These are phyloP conservation scores for Stentor coeruleus DNA, from an alignment of 73 alveolate genomes.

Conservation along the genomic window DNA sequence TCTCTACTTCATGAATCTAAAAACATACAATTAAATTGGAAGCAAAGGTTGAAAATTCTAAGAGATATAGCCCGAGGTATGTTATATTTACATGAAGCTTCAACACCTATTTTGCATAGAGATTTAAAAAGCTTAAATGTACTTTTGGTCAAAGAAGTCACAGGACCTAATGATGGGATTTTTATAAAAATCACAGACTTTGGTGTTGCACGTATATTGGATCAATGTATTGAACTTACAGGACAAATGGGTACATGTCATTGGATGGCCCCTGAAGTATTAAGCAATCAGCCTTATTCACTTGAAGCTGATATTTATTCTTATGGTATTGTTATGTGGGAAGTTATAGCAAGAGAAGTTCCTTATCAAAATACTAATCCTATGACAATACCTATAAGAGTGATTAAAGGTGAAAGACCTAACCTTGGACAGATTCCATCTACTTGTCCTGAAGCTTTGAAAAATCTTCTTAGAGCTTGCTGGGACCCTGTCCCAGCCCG, in stretches of 20 bases:
- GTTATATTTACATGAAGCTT: conserved; percentile 80
- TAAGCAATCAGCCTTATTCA: conserved; percentile 75
- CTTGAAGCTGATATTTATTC: conserved; percentile 97
- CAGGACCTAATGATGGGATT: conserved; percentile 58
- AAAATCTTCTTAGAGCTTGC: conserved; percentile 57
- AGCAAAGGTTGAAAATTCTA: conserved; percentile 74
- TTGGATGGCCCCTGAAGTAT: conserved; percentile 99
- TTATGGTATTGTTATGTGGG: conserved; percentile 93
- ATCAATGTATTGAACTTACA: conserved; percentile 52
- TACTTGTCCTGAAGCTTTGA: conserved; percentile 69
- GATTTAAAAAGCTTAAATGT: conserved; percentile 91
- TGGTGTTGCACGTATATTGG: conserved; percentile 82
- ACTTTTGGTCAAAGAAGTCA: conserved; percentile 61
- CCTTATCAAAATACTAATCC: conserved; percentile 73
- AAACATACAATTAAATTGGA: conserved; percentile 68
- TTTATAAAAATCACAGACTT: conserved; percentile 89
- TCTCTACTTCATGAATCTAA: conserved; percentile 81
- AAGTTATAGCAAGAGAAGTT: conserved; percentile 82
- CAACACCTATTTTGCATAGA: conserved; percentile 91
- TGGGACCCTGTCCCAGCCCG: conserved; percentile 84
- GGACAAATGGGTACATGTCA: conserved; percentile 78
- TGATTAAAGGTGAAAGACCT: conserved; percentile 77
- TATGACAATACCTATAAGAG: conserved; percentile 46
- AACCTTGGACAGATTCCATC: conserved; percentile 49
- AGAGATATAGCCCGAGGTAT: conserved; percentile 92